These are phyloP conservation scores for Pseudozyma tsukubaensis DNA, from an alignment of 1,284 basidiomycete species.

Conservation along the genomic window DNA sequence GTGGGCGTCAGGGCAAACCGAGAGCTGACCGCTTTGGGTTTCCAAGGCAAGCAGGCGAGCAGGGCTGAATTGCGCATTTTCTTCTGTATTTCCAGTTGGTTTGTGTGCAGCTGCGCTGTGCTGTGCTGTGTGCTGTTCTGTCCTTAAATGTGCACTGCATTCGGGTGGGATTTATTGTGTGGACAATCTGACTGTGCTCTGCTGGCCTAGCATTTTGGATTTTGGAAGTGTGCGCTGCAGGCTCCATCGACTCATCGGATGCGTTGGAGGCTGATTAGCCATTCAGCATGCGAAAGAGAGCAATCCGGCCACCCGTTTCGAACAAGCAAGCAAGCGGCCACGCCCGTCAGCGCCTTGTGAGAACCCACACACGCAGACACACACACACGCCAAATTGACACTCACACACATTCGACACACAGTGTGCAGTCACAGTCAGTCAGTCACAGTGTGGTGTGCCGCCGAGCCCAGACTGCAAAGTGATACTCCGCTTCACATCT, in stretches of 20 bases:
- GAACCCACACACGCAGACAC: neutral
- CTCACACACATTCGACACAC: slow-evolving; percentile 1
- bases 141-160: slow-evolving; percentile 1
- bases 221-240: too few relatives aligned
- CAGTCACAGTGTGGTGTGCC: neutral
- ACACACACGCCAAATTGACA: neutral
- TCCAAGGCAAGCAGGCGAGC: too few relatives aligned
- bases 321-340: slow-evolving; percentile 1
- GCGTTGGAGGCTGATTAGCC: neutral
- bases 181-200: neutral
- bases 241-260: slow-evolving; percentile 12
- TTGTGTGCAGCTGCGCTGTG: neutral
- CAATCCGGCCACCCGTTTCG: neutral
- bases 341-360: slow-evolving; percentile 1
- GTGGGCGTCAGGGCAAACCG: too few relatives aligned
- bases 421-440: slow-evolving; percentile 1
- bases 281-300: neutral
- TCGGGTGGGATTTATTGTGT: neutral
- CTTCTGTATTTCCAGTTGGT: too few relatives aligned
- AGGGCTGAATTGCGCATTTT: too few relatives aligned
- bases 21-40: too few relatives aligned
- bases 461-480: neutral
- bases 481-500: slow-evolving; percentile 10
- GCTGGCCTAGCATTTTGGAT: neutral
- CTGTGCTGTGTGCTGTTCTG: slow-evolving; percentile 12